These are phyloP conservation scores for Trichoderma afroharzianum DNA, from an alignment of 2,329 filamentous ascomycete species.

Conservation along the genomic window DNA sequence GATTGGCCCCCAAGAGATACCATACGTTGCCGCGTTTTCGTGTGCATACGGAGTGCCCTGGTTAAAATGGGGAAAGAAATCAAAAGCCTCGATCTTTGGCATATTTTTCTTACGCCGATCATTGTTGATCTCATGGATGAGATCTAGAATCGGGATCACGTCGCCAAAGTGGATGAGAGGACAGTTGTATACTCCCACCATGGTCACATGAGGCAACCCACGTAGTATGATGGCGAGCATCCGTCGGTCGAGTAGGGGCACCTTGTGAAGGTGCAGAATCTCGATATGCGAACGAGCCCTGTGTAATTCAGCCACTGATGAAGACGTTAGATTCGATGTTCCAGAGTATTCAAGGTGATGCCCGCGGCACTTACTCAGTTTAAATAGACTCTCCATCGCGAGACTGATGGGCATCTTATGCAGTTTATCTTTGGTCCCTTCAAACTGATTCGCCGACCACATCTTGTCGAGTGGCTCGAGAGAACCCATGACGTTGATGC, in stretches of 20 bases:
- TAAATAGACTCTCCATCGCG: conserved; percentile 16
- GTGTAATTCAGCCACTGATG: conserved; percentile 26
- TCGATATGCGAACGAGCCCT: conserved; percentile 19
- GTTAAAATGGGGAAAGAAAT: conserved; percentile 36
- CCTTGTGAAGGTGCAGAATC: conserved; percentile 31
- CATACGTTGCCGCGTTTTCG: conserved; percentile 24
- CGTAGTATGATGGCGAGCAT: conserved; percentile 35
- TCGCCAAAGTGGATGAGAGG: conserved; percentile 37
- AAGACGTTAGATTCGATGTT: background rate
- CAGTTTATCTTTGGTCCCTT: background rate
- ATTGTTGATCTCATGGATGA: conserved; percentile 35
- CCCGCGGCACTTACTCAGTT: conserved; percentile 26
- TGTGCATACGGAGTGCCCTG: conserved; percentile 24
- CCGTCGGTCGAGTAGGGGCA: conserved; percentile 32
- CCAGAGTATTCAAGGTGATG: background rate
- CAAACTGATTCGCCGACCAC: conserved; percentile 21
- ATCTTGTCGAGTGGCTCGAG: conserved; percentile 11
- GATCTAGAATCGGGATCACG: conserved; percentile 31
- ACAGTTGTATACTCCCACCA: conserved; percentile 37
- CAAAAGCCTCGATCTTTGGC: conserved; percentile 26
- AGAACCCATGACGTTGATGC: conserved; percentile 5
- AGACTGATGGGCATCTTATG: conserved; percentile 19
- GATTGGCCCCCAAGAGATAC: conserved; percentile 28
- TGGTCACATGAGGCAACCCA: conserved; percentile 29
- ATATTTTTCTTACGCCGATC: conserved; percentile 17